Evolutionary conservation across 257 asterid species (phyloP), one percentile per base, ranked within the genome.

Genomic region (Solanum lycopersicoides): DNA sequence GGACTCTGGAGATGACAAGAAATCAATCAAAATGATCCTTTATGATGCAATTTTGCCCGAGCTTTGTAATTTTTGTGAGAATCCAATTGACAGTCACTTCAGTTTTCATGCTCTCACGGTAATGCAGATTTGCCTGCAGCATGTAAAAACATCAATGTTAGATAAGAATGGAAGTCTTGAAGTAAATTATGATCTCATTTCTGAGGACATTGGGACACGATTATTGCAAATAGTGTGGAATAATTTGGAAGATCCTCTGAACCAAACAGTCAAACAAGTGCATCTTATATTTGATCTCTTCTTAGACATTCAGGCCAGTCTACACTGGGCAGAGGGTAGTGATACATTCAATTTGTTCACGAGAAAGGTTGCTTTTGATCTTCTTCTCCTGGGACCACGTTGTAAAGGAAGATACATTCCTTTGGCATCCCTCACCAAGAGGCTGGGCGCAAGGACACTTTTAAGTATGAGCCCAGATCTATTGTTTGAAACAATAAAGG

Each of bases 381-480:
- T 97, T 53, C 98, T 97, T 87, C 88, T 87, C 77, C 86, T 95
- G 86, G 99, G 98, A 83, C 95, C 98, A 73, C 98, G 98, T 73
- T 95, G 98, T 92, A 97, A 97, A 93, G 99, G 99, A 77, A 93
- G 98, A 88, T 97, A 95, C 89, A 87, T 93, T 77, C 99, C 98
- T 83, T 91, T 95, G 87, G 98, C 96, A 35, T 93, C 98, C 86
- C 94, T 97, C 77, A 95, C 95, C n/a, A 92, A 92, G 93, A 93
- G 99, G 92, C 86, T 97, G 89, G 98, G 98, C 35, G 98, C 98
- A 42, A 95, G 91, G 89, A 88, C 94, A 80, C 91, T 97, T 83
- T 91, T 95, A 76, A 90, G 87, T 68, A 94, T 95, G 98, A 92
- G 91, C 68, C 96, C 97, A 12, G 89, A 93, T 88, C 91, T 97